phyloP scores from a whole-genome alignment of 176 grass and related monocot species.

The Elymus sibiricus region DNA sequence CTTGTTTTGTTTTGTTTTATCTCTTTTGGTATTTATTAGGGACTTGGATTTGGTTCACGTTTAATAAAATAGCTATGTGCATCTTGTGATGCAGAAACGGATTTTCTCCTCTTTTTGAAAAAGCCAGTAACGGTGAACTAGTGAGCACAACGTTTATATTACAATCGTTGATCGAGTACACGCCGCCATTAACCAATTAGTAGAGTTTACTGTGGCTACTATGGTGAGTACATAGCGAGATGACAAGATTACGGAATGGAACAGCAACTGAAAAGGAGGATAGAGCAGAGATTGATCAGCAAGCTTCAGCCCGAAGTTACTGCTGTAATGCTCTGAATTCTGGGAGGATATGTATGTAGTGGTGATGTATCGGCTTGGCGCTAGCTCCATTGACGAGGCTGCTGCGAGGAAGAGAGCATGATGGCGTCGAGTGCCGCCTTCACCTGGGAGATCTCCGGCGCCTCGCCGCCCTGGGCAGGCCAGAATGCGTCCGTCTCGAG shows the following conservation, averaged over 20 bases:
- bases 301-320: neutral
- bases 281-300: neutral
- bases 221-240: neutral
- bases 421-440: conserved; percentile 65
- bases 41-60: no score
- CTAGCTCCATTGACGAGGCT: neutral
- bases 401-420: conserved; percentile 1
- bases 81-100: no score
- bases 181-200: neutral
- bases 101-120: no score
- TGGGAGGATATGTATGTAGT: neutral
- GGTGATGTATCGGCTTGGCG: neutral
- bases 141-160: neutral
- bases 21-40: no score
- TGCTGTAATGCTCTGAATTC: neutral
- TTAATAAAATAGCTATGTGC: no score
- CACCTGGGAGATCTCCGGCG: conserved; percentile 50
- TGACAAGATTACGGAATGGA: neutral
- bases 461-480: conserved; percentile 44
- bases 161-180: neutral
- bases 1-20: no score
- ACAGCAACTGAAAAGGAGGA: neutral
- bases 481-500: conserved; percentile 76
- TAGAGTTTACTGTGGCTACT: neutral
- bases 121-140: no score